Percentiles rank a stretch among this genome's conserved stretches.
phyloP scores from a whole-genome alignment of 306 rosid species.

The Neltuma alba region DNA sequence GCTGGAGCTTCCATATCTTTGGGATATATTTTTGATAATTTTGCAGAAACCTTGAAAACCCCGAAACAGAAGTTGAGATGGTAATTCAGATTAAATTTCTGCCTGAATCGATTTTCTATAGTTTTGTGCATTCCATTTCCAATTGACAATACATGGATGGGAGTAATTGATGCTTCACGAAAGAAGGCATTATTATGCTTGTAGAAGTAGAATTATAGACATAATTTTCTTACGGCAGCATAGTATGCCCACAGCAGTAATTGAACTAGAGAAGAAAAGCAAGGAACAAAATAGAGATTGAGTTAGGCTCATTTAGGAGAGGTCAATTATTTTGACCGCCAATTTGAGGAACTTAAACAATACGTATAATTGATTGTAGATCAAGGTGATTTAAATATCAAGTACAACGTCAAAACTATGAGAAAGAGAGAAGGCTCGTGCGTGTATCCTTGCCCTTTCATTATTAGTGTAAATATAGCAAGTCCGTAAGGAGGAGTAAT shows the following conservation, averaged over 20 bases:
- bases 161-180: slow-evolving; percentile 16
- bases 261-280: slow-evolving; percentile 29
- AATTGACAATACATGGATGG: slow-evolving; percentile 11
- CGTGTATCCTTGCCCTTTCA: slow-evolving; percentile 18
- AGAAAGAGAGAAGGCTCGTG: slow-evolving; percentile 31
- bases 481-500: slow-evolving; percentile 16
- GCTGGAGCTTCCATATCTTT: slow-evolving; percentile 93
- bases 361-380: slow-evolving; percentile 18
- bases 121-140: slow-evolving; percentile 29
- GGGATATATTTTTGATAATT: slow-evolving; percentile 69
- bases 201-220: slow-evolving; percentile 21
- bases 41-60: slow-evolving; percentile 63
- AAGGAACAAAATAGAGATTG: slow-evolving; percentile 14
- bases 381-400: slow-evolving; percentile 26
- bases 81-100: slow-evolving; percentile 34
- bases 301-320: slow-evolving; percentile 20
- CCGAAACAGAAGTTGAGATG: slow-evolving; percentile 32
- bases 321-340: slow-evolving; percentile 5
- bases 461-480: neutral
- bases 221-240: slow-evolving; percentile 10
- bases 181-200: slow-evolving; percentile 27
- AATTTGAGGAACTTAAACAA: slow-evolving; percentile 22
- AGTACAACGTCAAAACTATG: neutral
- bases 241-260: neutral
- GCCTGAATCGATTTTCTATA: slow-evolving; percentile 29